Conservation (phyloP, 2,329 filamentous ascomycete species). For the Fusarium newnesense region DNA sequence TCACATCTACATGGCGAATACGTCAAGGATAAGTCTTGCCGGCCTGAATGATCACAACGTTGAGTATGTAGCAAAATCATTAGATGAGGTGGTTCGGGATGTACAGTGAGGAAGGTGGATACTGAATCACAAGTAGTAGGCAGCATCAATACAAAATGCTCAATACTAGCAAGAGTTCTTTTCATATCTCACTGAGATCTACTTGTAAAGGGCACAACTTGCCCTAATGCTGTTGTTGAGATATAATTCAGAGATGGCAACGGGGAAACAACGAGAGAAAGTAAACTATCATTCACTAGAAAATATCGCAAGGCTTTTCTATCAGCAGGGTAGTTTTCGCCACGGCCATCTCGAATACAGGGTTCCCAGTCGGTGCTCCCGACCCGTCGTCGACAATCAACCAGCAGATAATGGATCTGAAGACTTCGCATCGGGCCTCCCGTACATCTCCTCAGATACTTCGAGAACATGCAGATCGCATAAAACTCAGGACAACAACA, state of each 20-base stretch:
- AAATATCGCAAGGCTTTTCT: too few relatives aligned
- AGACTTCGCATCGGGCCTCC: neutral
- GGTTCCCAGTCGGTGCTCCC: too few relatives aligned
- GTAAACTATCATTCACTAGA: too few relatives aligned
- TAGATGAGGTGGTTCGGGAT: conserved; percentile 31
- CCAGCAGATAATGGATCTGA: neutral
- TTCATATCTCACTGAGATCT: too few relatives aligned
- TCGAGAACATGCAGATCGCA: neutral
- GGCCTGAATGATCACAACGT: conserved; percentile 52
- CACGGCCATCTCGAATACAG: neutral
- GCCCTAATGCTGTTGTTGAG: too few relatives aligned
- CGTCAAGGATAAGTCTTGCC: conserved; percentile 52
- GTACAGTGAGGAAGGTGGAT: neutral
- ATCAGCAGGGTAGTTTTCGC: too few relatives aligned
- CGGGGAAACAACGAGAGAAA: too few relatives aligned
- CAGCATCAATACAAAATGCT: too few relatives aligned
- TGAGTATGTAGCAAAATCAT: conserved; percentile 22
- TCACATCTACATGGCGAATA: conserved; percentile 54
- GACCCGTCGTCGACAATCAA: neutral
- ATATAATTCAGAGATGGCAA: too few relatives aligned
- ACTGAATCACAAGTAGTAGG: too few relatives aligned
- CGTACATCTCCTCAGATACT: neutral
- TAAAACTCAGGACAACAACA: neutral
- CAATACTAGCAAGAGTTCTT: too few relatives aligned
- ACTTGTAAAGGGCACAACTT: too few relatives aligned